Evolutionary conservation across 257 asterid species (phyloP).

Genomic region (Scutellaria baicalensis): DNA sequence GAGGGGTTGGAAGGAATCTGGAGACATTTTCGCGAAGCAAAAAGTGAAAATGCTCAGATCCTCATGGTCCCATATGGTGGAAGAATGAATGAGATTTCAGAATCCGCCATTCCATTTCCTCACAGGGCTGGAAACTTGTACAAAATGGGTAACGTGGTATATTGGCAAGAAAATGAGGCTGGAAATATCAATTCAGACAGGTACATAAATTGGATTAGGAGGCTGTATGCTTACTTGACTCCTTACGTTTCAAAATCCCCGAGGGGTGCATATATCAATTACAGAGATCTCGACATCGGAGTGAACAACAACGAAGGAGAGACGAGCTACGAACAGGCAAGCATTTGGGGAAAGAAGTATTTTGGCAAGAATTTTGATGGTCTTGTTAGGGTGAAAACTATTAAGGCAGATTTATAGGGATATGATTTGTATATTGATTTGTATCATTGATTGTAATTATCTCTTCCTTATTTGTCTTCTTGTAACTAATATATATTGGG

Average conservation of each 20-base stretch:
- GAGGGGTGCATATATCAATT: no score
- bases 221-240: no score
- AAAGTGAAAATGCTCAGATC: not conserved
- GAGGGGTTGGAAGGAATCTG: not conserved
- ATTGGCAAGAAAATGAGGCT: not conserved
- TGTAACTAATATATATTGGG: no score
- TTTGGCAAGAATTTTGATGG: slow-evolving; percentile 17
- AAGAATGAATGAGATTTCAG: not conserved
- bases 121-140: slow-evolving; percentile 28
- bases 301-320: not conserved
- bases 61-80: not conserved
- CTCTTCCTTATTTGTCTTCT: no score
- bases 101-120: slow-evolving; percentile 29
- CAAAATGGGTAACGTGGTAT: not conserved
- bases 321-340: slow-evolving; percentile 16
- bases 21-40: not conserved
- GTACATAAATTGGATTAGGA: slow-evolving; percentile 9
- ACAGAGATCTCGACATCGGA: slow-evolving; percentile 25
- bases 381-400: slow-evolving; percentile 14
- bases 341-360: slow-evolving; percentile 20
- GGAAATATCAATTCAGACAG: not conserved
- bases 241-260: no score
- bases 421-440: no score
- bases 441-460: no score
- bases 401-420: no score